These are phyloP conservation scores for Albugo laibachii DNA, from an alignment of 352 stramenopile species.

Conservation along the genomic window DNA sequence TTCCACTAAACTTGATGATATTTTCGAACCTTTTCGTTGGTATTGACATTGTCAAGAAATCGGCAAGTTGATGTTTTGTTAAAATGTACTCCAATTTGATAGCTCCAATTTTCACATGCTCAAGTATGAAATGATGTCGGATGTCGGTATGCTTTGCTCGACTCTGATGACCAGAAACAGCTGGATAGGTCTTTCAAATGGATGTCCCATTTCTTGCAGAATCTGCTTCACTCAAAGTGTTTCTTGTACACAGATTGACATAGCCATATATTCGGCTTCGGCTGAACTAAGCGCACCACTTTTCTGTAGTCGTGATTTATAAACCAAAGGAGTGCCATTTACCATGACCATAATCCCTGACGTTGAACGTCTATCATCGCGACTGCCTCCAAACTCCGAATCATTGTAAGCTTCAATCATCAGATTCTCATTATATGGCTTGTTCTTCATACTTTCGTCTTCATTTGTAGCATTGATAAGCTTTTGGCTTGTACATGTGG, in stretches of 20 bases:
- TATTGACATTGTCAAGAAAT: no score
- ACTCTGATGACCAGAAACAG: constrained; percentile 8
- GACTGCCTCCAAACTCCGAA: constrained; percentile 7
- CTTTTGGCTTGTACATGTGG: no score
- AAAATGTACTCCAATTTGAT: no score
- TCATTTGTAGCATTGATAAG: neutral
- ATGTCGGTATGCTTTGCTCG: constrained; percentile 1
- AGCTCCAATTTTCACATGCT: no score
- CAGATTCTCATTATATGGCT: neutral
- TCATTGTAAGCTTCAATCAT: constrained; percentile 5
- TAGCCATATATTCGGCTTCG: constrained; percentile 12
- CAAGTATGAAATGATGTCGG: no score
- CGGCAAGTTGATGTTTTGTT: no score
- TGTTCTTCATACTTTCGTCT: no score
- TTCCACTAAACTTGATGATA: no score
- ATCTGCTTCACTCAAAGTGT: constrained; percentile 6
- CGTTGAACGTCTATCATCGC: constrained; percentile 7
- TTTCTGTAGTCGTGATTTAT: constrained; percentile 6
- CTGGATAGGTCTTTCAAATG: constrained; percentile 2
- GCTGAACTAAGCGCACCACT: constrained; percentile 8
- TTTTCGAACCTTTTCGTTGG: no score
- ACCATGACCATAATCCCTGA: constrained; percentile 7
- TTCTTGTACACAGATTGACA: constrained; percentile 9
- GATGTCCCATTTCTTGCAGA: constrained; percentile 8
- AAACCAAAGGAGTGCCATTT: constrained; percentile 7